Conservation (phyloP, 202 grass and related monocot species). For the Schoenoplectus tabernaemontani region DNA sequence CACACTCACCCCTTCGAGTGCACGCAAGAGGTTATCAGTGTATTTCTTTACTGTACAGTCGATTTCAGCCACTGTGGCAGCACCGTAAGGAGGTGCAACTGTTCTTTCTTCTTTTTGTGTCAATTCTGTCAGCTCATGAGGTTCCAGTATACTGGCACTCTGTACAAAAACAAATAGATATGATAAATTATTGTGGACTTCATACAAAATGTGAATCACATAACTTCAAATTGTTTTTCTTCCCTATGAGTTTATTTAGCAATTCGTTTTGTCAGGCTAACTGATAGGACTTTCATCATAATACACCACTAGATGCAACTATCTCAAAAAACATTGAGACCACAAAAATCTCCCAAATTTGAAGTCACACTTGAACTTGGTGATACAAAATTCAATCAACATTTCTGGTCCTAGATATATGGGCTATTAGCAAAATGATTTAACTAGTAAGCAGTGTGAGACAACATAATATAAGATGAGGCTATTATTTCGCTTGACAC, state of each 20-base stretch:
- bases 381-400: background rate
- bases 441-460: background rate
- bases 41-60: conserved; percentile 75
- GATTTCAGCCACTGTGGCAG: conserved; percentile 51
- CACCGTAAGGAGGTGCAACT: conserved; percentile 12
- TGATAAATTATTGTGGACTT: background rate
- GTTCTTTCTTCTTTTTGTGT: conserved; percentile 51
- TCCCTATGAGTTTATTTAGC: background rate
- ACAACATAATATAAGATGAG: too few species aligned
- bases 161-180: conserved; percentile 23
- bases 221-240: background rate
- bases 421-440: background rate
- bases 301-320: too few species aligned
- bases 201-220: background rate
- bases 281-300: background rate
- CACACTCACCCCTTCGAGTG: conserved; percentile 60
- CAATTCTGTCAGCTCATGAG: conserved; percentile 44
- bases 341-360: too few species aligned
- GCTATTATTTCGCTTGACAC: too few species aligned
- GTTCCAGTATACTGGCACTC: conserved; percentile 45
- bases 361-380: background rate
- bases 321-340: too few species aligned
- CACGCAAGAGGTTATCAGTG: conserved; percentile 66
- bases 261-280: background rate
- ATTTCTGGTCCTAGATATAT: background rate